Conservation (phyloP, 495 filamentous ascomycete species). For the Penicillium parvum region DNA sequence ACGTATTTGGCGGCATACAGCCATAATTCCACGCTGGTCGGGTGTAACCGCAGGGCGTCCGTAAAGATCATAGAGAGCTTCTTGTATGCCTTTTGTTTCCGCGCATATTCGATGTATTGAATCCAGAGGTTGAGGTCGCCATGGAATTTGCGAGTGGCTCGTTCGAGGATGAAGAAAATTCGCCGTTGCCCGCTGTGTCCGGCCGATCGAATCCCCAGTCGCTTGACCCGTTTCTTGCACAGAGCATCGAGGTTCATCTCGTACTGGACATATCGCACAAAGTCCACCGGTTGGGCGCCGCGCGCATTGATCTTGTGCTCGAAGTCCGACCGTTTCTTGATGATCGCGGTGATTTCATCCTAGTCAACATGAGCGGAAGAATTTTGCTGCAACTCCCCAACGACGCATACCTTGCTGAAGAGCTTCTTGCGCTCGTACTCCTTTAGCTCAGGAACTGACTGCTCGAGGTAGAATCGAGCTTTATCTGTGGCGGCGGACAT, state of each 20-base stretch:
- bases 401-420: conserved; percentile 61
- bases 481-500: conserved; percentile 90
- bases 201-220: conserved; percentile 64
- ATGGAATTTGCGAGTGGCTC: conserved; percentile 79
- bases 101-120: conserved; percentile 81
- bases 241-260: conserved; percentile 86
- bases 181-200: conserved; percentile 68
- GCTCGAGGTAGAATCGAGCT: conserved; percentile 89
- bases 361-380: conserved; percentile 25
- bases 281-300: conserved; percentile 69
- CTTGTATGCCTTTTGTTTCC: conserved; percentile 70
- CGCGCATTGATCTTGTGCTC: conserved; percentile 86
- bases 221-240: conserved; percentile 72
- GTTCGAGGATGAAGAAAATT: conserved; percentile 84
- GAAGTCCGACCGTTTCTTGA: conserved; percentile 85
- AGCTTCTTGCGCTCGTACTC: conserved; percentile 85
- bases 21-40: conserved; percentile 81
- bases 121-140: conserved; percentile 84
- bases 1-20: conserved; percentile 73
- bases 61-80: conserved; percentile 75
- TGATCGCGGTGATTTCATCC: conserved; percentile 83
- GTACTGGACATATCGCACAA: conserved; percentile 80
- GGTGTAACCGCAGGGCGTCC: conserved; percentile 74
- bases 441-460: conserved; percentile 83
- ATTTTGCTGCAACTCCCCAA: not conserved